Conservation (phyloP, 345 rosid species). For the Gossypium mustelinum region DNA sequence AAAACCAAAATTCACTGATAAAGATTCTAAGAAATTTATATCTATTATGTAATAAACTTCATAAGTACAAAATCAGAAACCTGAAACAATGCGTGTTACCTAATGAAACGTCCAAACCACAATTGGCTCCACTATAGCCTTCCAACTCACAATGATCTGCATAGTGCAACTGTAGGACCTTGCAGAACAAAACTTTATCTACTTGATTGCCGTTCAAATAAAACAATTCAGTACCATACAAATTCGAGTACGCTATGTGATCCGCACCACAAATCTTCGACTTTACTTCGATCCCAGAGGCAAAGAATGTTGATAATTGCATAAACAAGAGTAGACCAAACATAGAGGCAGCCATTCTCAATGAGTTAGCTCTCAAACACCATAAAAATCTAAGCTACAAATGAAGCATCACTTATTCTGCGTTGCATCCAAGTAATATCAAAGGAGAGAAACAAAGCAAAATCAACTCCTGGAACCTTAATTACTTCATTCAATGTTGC, state of each 20-base stretch:
- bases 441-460: not conserved
- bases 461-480: slow-evolving; percentile 16
- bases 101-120: slow-evolving; percentile 35
- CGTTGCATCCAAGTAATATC: not conserved
- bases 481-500: not conserved
- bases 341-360: slow-evolving; percentile 28
- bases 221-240: slow-evolving; percentile 35
- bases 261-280: slow-evolving; percentile 51
- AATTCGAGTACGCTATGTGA: slow-evolving; percentile 44
- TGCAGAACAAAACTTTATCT: slow-evolving; percentile 47
- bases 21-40: not conserved
- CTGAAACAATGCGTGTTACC: slow-evolving; percentile 32
- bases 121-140: slow-evolving; percentile 33
- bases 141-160: slow-evolving; percentile 42
- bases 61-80: not conserved
- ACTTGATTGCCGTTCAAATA: slow-evolving; percentile 59
- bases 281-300: slow-evolving; percentile 35
- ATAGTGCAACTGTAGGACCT: slow-evolving; percentile 41
- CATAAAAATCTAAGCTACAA: slow-evolving; percentile 13
- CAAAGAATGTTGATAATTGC: slow-evolving; percentile 34
- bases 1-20: slow-evolving; percentile 22
- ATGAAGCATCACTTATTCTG: slow-evolving; percentile 18
- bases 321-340: slow-evolving; percentile 33
- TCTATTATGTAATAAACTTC: not conserved
- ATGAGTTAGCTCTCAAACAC: slow-evolving; percentile 13